A percentile compares a stretch with the other conserved stretches of the same genome.
Evolutionary conservation across 257 asterid genomes (phyloP).

Genomic region (Catharanthus roseus): DNA sequence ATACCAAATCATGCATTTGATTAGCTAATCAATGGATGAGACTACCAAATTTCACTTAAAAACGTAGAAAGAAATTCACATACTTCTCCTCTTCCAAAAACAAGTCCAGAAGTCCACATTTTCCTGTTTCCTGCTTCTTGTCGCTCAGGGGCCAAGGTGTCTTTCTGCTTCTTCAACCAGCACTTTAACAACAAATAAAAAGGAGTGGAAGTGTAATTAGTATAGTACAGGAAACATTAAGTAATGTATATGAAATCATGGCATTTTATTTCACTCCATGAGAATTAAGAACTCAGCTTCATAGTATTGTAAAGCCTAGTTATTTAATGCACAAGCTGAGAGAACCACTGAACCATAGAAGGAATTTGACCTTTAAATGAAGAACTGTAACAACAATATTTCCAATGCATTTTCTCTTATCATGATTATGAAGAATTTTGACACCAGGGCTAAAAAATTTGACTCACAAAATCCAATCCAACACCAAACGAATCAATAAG

Average conservation of each 20-base stretch:
- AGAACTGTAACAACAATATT: not conserved
- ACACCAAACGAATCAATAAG: not conserved
- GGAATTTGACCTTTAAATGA: not conserved
- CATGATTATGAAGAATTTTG: not conserved
- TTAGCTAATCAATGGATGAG: not conserved
- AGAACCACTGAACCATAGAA: not conserved
- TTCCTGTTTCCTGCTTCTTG: conserved; percentile 37
- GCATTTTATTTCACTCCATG: not conserved
- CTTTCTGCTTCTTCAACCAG: conserved; percentile 96
- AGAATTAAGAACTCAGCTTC: not conserved
- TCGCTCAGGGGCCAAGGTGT: conserved; percentile 58
- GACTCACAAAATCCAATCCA: not conserved
- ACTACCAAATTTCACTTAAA: not conserved
- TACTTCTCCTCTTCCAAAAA: conserved; percentile 93
- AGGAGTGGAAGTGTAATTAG: conserved; percentile 9
- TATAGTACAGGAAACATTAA: not conserved
- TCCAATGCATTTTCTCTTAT: not conserved
- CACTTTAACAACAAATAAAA: conserved; percentile 45
- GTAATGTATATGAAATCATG: not conserved
- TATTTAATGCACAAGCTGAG: no score
- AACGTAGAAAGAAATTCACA: not conserved
- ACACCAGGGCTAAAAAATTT: not conserved
- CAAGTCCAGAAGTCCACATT: conserved; percentile 87
- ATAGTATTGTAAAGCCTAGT: not conserved
- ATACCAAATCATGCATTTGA: not conserved